phyloP scores from a whole-genome alignment of 176 grass and related monocot species.

The Cenchrus americanus region DNA sequence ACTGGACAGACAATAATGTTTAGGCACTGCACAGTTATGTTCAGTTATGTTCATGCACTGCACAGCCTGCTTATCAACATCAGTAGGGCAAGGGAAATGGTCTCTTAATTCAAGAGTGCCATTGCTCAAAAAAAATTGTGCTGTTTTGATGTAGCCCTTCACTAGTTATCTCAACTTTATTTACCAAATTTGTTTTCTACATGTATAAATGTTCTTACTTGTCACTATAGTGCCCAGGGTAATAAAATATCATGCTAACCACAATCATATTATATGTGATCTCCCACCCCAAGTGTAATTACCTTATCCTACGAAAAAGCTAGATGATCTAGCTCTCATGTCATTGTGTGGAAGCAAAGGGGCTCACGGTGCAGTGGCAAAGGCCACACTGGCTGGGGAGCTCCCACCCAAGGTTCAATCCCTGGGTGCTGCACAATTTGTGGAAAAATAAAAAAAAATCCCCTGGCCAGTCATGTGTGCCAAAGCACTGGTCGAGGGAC shows the following conservation, averaged over 20 bases:
- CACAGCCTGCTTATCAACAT: constrained; percentile 3
- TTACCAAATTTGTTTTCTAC: constrained; percentile 13
- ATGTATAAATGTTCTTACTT: constrained; percentile 1
- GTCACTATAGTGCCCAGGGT: constrained; percentile 5
- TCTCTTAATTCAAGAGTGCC: constrained; percentile 17
- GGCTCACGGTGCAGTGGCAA: too few relatives aligned
- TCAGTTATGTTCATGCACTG: constrained; percentile 26
- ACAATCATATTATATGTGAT: constrained; percentile 21
- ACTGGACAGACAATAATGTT: neutral
- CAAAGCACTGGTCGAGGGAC: too few relatives aligned
- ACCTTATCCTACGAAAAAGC: constrained; percentile 1
- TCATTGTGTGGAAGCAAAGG: neutral
- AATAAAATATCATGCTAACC: neutral
- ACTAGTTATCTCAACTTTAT: constrained; percentile 14
- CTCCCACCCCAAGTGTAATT: neutral
- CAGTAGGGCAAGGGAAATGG: neutral
- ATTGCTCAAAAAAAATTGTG: neutral
- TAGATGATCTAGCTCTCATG: neutral
- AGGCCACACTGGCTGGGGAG: too few relatives aligned
- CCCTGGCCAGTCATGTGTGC: too few relatives aligned
- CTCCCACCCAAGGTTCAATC: too few relatives aligned
- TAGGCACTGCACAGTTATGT: constrained; percentile 18
- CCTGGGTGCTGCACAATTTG: too few relatives aligned
- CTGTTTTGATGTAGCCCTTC: neutral
- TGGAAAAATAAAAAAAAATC: too few relatives aligned